A percentile compares a stretch with the other conserved stretches of the same genome.
phyloP scores from a whole-genome alignment of 768 basidiomycete genomes.

The Pisolithus tinctorius region DNA sequence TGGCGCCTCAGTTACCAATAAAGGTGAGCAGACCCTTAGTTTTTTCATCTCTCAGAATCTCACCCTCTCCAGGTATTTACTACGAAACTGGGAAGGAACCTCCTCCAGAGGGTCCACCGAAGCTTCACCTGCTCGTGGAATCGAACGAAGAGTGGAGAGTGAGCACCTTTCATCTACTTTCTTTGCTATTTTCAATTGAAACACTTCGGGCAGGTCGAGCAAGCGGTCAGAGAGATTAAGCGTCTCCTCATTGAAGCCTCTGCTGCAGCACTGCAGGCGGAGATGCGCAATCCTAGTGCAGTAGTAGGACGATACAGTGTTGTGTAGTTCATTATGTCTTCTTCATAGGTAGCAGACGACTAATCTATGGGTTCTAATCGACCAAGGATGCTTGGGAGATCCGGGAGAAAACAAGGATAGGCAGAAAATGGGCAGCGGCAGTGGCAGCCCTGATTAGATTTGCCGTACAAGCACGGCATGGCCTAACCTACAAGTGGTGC shows the following conservation, averaged over 20 bases:
- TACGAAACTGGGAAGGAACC: constrained; percentile 95
- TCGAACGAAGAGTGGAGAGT: constrained; percentile 95
- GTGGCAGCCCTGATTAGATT: too few species aligned
- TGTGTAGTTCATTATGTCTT: constrained; percentile 32
- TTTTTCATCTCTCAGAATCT: constrained; percentile 2
- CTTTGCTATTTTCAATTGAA: background rate
- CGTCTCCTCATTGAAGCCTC: constrained; percentile 93
- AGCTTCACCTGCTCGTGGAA: constrained; percentile 93
- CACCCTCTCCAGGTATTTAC: constrained; percentile 59
- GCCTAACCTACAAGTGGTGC: too few species aligned
- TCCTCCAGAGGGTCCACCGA: constrained; percentile 85
- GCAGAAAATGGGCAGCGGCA: too few species aligned
- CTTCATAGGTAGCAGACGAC: background rate
- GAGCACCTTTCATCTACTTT: constrained; percentile 22
- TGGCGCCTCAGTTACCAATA: constrained; percentile 96
- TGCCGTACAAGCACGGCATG: too few species aligned
- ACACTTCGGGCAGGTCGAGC: constrained; percentile 60
- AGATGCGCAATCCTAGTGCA: constrained; percentile 78
- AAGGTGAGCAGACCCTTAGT: constrained; percentile 47
- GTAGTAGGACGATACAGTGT: constrained; percentile 80
- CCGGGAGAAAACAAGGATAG: too few species aligned
- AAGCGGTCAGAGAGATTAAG: constrained; percentile 93
- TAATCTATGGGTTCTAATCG: background rate
- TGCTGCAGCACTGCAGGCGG: constrained; percentile 81
- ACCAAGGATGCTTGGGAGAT: too few species aligned